Percentiles rank a stretch among this genome's conserved stretches.
phyloP scores from a whole-genome alignment of 768 basidiomycete genomes.

The Boletus fagicola region DNA sequence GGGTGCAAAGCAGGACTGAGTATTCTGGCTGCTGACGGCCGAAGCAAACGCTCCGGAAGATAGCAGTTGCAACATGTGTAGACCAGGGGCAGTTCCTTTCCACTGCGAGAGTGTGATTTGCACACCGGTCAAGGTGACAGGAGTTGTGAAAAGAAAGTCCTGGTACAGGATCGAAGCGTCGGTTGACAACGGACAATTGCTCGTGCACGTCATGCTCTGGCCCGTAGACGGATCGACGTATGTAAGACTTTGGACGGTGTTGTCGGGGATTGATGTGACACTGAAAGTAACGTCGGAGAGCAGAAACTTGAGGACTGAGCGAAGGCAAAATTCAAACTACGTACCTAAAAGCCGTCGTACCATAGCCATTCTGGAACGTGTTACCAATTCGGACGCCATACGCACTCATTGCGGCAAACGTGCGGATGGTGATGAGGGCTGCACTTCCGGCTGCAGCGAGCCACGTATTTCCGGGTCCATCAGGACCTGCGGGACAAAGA shows the following conservation, averaged over 20 bases:
- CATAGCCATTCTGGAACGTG: constrained; percentile 75
- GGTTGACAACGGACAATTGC: constrained; percentile 75
- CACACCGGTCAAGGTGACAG: constrained; percentile 79
- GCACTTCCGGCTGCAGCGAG: constrained; percentile 68
- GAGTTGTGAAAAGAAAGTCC: constrained; percentile 80
- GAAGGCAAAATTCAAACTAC: neutral
- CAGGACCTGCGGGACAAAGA: constrained; percentile 83
- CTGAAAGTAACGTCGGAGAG: constrained; percentile 41
- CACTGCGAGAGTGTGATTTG: constrained; percentile 79
- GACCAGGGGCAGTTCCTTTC: constrained; percentile 71
- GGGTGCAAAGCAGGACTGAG: constrained; percentile 73
- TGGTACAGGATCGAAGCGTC: constrained; percentile 81
- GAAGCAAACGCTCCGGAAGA: constrained; percentile 91
- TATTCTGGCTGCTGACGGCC: constrained; percentile 58
- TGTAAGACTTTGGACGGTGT: constrained; percentile 69
- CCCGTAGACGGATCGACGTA: constrained; percentile 77
- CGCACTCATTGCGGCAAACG: constrained; percentile 70
- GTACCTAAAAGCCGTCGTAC: constrained; percentile 88
- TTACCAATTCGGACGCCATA: constrained; percentile 89
- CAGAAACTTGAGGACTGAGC: neutral
- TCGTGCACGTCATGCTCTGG: constrained; percentile 73
- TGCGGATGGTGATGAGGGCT: constrained; percentile 73
- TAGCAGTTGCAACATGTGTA: constrained; percentile 90
- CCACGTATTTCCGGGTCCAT: constrained; percentile 83
- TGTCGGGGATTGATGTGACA: constrained; percentile 86